phyloP scores from a whole-genome alignment of 306 rosid species.

The Carpinus fangiana region DNA sequence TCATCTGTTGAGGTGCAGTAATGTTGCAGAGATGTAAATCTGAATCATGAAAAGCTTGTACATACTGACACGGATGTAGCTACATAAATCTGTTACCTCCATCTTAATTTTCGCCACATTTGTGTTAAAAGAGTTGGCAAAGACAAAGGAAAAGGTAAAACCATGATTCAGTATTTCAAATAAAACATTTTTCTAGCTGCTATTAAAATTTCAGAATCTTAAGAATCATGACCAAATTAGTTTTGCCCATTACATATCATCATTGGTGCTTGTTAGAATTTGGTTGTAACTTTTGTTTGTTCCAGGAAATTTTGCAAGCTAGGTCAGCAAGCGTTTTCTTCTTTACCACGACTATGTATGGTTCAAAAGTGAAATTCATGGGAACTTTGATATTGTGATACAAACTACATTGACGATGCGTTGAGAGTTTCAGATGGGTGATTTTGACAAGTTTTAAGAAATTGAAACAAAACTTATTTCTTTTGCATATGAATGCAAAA shows the following conservation, averaged over 20 bases:
- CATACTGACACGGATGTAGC: not conserved
- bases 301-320: not conserved
- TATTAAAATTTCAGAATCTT: not conserved
- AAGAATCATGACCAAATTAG: not conserved
- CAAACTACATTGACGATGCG: not conserved
- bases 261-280: not conserved
- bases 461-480: not conserved
- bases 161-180: not conserved
- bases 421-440: not conserved
- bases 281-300: not conserved
- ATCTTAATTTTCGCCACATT: not conserved
- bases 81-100: not conserved
- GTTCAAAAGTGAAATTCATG: not conserved
- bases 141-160: not conserved
- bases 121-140: too few species aligned
- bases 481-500: not conserved
- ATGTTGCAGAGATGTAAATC: constrained; percentile 5
- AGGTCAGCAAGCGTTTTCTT: not conserved
- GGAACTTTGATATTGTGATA: not conserved
- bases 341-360: not conserved
- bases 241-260: not conserved
- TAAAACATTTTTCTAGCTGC: not conserved
- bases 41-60: constrained; percentile 8
- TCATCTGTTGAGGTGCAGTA: not conserved
- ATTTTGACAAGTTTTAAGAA: not conserved